Percentiles rank a stretch among this genome's conserved stretches.
phyloP scores from a whole-genome alignment of 306 rosid species.

The Medicago ruthenica region DNA sequence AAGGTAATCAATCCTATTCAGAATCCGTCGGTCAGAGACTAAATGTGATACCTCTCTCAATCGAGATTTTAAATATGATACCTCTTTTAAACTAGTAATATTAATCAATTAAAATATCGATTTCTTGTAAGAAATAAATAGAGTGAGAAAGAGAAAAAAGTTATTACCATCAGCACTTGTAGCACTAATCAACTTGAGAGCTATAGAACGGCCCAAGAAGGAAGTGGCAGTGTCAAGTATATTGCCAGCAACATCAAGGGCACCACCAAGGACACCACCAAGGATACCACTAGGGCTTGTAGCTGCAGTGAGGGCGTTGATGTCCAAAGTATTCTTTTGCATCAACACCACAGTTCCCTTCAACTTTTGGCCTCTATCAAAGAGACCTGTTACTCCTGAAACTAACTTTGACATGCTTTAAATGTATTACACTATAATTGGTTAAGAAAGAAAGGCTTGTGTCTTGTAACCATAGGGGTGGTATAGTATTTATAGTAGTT shows the following conservation, averaged over 20 bases:
- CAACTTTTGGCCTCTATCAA: not conserved
- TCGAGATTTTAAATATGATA: too few relatives aligned
- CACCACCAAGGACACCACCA: not conserved
- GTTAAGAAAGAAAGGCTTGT: not conserved
- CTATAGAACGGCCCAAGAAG: not conserved
- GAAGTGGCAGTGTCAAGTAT: slow-evolving; percentile 4
- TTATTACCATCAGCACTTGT: slow-evolving; percentile 13
- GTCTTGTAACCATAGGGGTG: slow-evolving; percentile 9
- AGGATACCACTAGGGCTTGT: not conserved
- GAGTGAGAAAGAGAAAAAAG: not conserved
- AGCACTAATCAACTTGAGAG: slow-evolving; percentile 30
- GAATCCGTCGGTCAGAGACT: too few relatives aligned
- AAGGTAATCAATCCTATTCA: too few relatives aligned
- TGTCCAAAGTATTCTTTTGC: slow-evolving; percentile 35
- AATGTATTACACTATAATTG: not conserved
- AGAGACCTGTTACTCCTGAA: not conserved
- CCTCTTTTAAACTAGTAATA: too few relatives aligned
- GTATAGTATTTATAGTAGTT: slow-evolving; percentile 6
- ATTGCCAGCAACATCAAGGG: not conserved
- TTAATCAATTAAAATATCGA: too few relatives aligned
- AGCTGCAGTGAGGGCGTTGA: slow-evolving; percentile 20
- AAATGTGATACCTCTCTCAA: too few relatives aligned
- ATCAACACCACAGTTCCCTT: slow-evolving; percentile 40
- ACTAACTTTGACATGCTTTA: not conserved
- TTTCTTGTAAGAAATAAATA: too few relatives aligned